These are phyloP conservation scores for Themeda triandra DNA, from an alignment of 176 grass and related monocot species.

Conservation along the genomic window DNA sequence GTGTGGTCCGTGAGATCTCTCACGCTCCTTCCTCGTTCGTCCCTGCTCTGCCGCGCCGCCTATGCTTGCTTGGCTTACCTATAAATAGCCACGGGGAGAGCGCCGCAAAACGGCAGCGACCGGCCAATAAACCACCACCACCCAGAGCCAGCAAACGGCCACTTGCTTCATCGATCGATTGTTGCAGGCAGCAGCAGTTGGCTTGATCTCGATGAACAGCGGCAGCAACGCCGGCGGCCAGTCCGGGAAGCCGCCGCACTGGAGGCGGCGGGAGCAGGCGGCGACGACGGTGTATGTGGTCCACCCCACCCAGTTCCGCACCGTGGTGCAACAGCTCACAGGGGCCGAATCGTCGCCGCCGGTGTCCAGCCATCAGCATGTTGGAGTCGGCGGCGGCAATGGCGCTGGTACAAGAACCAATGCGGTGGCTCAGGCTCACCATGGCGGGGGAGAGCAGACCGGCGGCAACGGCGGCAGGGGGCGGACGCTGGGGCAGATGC, in stretches of 20 bases:
- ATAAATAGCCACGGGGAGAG: not conserved
- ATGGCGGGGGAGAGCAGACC: not conserved
- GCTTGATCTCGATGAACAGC: not conserved
- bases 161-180: not conserved
- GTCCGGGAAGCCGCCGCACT: conserved; percentile 18
- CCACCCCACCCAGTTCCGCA: conserved; percentile 25
- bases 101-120: not conserved
- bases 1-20: not conserved
- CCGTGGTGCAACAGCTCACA: conserved; percentile 39
- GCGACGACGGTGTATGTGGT: conserved; percentile 29
- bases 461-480: not conserved
- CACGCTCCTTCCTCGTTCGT: not conserved
- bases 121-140: not conserved
- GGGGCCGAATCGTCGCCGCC: not conserved
- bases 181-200: not conserved
- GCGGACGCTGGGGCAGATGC: conserved; percentile 42
- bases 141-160: no score
- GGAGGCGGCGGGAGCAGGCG: conserved; percentile 20
- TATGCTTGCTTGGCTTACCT: not conserved
- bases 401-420: not conserved
- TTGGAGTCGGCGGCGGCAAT: not conserved
- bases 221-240: not conserved
- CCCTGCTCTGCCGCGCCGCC: no score
- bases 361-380: not conserved
- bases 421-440: not conserved